These are phyloP conservation scores for Skeletonema menzelii DNA, from an alignment of 108 stramenopile species.

Conservation along the genomic window DNA sequence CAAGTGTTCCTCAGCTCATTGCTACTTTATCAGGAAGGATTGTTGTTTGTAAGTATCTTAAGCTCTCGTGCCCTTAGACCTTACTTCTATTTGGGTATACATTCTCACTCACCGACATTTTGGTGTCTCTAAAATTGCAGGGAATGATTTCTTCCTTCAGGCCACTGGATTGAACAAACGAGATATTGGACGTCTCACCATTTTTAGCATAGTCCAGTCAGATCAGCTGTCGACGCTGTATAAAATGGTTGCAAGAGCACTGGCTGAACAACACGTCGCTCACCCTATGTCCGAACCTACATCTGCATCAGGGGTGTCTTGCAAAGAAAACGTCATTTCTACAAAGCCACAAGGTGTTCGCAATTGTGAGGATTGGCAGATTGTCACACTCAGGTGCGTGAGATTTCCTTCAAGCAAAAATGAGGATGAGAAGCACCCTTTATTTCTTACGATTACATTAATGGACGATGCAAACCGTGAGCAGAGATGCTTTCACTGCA, in stretches of 20 bases:
- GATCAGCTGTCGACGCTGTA: constrained; percentile 75
- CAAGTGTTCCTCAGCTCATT: constrained; percentile 82
- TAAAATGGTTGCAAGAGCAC: constrained; percentile 68
- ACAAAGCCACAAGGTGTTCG: background rate
- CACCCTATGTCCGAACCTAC: background rate
- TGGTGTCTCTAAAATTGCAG: constrained; percentile 1
- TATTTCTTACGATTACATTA: constrained; percentile 53
- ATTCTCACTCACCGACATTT: background rate
- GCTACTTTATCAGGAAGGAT: constrained; percentile 77
- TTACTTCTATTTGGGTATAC: too few relatives aligned
- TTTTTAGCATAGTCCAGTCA: constrained; percentile 79
- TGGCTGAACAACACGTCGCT: constrained; percentile 25
- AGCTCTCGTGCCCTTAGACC: background rate
- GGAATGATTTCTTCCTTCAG: constrained; percentile 77
- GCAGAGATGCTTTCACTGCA: constrained; percentile 79
- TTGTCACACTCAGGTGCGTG: constrained; percentile 28
- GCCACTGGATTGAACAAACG: constrained; percentile 58
- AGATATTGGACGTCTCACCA: constrained; percentile 63
- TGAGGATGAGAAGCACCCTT: constrained; percentile 11
- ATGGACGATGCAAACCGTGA: constrained; percentile 69
- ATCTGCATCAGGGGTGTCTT: background rate
- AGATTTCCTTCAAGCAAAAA: constrained; percentile 19
- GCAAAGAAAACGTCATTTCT: constrained; percentile 1
- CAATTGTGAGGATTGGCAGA: constrained; percentile 30
- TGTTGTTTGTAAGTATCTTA: constrained; percentile 55